Conservation (phyloP, 2,329 filamentous ascomycete genomes). For the Balansia obtecta region DNA sequence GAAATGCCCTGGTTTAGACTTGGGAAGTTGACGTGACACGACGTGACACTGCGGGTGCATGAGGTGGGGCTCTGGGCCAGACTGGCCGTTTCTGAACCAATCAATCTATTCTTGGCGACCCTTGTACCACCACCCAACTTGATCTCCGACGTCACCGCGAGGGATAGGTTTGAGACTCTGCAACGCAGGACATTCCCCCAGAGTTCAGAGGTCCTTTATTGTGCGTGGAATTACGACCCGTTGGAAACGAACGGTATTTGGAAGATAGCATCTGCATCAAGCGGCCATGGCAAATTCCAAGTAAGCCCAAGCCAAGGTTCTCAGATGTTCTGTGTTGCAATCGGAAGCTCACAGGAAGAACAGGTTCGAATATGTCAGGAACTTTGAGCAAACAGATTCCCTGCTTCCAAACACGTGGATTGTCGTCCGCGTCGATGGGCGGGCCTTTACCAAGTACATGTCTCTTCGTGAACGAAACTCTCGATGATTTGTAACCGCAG, state of each 20-base stretch:
- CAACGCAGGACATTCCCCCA: too few species aligned
- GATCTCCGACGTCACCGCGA: too few species aligned
- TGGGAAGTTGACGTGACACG: not conserved
- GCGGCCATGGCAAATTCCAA: constrained; percentile 42
- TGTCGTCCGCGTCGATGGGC: constrained; percentile 83
- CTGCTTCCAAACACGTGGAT: constrained; percentile 91
- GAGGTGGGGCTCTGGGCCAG: not conserved
- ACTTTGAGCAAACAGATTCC: constrained; percentile 71
- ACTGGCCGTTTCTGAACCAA: too few species aligned
- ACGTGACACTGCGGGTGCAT: not conserved
- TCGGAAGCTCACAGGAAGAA: constrained; percentile 1
- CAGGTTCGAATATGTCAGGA: constrained; percentile 88
- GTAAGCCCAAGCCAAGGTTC: constrained; percentile 19
- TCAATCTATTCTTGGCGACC: too few species aligned
- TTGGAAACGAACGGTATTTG: not conserved
- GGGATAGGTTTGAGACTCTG: too few species aligned
- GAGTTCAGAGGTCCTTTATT: not conserved
- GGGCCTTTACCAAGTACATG: constrained; percentile 80
- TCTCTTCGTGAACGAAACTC: too few species aligned
- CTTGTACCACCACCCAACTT: too few species aligned
- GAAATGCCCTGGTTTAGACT: not conserved
- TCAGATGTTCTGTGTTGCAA: not conserved
- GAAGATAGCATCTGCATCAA: not conserved
- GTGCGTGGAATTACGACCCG: not conserved
- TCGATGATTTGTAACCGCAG: not conserved